These are phyloP conservation scores for Verticillium klebahnii DNA, from an alignment of 2,329 filamentous ascomycete species.

Conservation along the genomic window DNA sequence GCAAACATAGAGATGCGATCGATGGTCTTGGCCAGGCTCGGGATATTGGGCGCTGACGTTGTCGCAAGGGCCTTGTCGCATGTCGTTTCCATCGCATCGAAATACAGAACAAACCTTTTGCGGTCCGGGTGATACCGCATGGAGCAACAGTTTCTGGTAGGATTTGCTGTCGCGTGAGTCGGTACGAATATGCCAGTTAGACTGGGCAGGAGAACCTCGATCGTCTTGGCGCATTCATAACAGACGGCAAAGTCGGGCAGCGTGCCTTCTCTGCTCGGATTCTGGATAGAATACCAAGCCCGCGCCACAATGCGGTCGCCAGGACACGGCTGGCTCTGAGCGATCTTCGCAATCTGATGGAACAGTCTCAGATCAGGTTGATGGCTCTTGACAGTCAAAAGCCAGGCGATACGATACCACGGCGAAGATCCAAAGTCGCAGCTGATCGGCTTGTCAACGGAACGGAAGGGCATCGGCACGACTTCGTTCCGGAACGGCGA, in stretches of 20 bases:
- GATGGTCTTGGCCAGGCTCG: constrained; percentile 59
- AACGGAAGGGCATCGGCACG: constrained; percentile 52
- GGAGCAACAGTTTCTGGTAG: constrained; percentile 57
- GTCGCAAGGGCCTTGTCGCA: constrained; percentile 45
- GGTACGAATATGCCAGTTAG: constrained; percentile 63
- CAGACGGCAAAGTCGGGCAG: constrained; percentile 74
- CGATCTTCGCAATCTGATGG: constrained; percentile 54
- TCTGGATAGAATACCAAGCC: constrained; percentile 71
- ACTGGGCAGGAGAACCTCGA: constrained; percentile 70
- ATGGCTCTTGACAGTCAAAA: constrained; percentile 69
- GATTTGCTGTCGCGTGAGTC: constrained; percentile 39
- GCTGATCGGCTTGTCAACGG: constrained; percentile 51
- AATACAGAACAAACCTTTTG: constrained; percentile 53
- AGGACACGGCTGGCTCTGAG: constrained; percentile 49
- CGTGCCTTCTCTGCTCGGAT: constrained; percentile 58
- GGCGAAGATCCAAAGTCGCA: constrained; percentile 76
- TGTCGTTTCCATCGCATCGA: constrained; percentile 54
- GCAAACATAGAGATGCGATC: constrained; percentile 51
- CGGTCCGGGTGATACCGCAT: constrained; percentile 55
- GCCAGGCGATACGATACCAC: constrained; percentile 83
- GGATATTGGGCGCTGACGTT: constrained; percentile 48
- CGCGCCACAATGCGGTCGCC: constrained; percentile 51
- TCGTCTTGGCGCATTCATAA: constrained; percentile 64
- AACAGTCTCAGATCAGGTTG: constrained; percentile 64
- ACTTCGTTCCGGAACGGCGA: constrained; percentile 67